Evolutionary conservation across 148 eudicot species (phyloP).

Genomic region (Mesembryanthemum crystallinum): DNA sequence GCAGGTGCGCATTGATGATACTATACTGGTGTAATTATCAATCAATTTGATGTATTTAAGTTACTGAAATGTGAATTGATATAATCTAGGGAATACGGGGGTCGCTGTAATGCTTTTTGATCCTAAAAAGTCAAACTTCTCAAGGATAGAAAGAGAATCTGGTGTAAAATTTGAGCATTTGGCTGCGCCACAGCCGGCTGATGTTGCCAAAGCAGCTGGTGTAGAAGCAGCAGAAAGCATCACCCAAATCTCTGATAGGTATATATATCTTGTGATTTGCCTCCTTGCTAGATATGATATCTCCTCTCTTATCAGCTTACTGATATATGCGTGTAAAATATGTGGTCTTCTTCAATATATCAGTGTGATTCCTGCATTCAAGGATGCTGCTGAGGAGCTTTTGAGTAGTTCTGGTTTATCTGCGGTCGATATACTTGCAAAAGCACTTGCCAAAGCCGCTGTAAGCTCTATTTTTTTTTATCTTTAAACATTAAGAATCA

Average conservation of each 20-base stretch:
- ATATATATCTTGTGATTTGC: neutral
- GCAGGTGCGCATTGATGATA: conserved; percentile 50
- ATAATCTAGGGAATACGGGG: conserved; percentile 69
- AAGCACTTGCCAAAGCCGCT: conserved; percentile 86
- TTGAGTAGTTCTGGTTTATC: conserved; percentile 63
- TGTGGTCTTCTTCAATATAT: neutral
- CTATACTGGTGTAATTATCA: neutral
- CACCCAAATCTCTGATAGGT: conserved; percentile 73
- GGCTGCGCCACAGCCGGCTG: conserved; percentile 91
- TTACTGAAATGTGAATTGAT: neutral
- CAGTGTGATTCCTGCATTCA: conserved; percentile 88
- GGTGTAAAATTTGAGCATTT: conserved; percentile 91
- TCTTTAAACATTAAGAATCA: neutral
- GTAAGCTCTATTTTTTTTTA: conserved; percentile 45
- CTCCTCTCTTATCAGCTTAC: neutral
- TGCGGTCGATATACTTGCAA: conserved; percentile 76
- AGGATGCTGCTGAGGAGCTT: conserved; percentile 87
- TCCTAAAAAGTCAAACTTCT: conserved; percentile 61
- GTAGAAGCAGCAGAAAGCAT: conserved; percentile 64
- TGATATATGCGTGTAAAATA: neutral
- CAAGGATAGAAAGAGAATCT: conserved; percentile 81
- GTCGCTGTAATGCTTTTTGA: conserved; percentile 94
- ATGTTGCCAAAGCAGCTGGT: conserved; percentile 90
- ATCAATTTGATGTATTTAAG: neutral
- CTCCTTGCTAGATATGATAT: neutral